Conservation (phyloP, 2,329 filamentous ascomycete species). For the Beauveria bassiana region DNA sequence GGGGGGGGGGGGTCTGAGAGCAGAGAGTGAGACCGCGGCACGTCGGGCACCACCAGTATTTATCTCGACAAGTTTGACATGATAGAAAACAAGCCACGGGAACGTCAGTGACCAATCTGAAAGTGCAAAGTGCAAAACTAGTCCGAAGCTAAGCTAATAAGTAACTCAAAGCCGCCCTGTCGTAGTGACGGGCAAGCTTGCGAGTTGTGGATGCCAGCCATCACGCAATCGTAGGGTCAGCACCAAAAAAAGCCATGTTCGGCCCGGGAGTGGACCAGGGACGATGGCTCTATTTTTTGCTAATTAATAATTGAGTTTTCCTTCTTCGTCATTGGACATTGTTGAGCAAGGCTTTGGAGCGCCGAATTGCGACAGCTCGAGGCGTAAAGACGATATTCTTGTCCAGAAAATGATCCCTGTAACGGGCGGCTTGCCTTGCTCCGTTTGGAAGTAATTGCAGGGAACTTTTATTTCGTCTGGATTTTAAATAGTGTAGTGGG, state of each 20-base stretch:
- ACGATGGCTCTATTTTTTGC: neutral
- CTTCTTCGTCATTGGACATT: neutral
- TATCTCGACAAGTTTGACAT: neutral
- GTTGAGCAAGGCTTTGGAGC: neutral
- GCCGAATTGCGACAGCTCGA: neutral
- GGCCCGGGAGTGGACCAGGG: neutral
- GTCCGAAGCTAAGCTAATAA: neutral
- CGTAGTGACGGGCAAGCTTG: no score
- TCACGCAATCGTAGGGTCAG: conserved; percentile 4
- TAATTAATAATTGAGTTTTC: neutral
- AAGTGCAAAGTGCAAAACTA: neutral
- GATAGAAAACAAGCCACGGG: neutral
- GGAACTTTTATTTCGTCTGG: neutral
- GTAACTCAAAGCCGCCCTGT: neutral
- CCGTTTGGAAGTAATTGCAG: neutral
- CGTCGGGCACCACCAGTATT: neutral
- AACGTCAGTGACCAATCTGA: neutral
- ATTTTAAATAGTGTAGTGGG: neutral
- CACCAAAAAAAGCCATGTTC: neutral
- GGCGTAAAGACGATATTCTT: neutral
- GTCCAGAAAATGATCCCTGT: neutral
- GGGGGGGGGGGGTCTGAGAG: neutral
- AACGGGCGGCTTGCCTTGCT: neutral
- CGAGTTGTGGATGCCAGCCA: neutral
- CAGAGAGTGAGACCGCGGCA: neutral